These are phyloP conservation scores for Claviceps fusiformis DNA, from an alignment of 2,329 filamentous ascomycete genomes.

Conservation along the genomic window DNA sequence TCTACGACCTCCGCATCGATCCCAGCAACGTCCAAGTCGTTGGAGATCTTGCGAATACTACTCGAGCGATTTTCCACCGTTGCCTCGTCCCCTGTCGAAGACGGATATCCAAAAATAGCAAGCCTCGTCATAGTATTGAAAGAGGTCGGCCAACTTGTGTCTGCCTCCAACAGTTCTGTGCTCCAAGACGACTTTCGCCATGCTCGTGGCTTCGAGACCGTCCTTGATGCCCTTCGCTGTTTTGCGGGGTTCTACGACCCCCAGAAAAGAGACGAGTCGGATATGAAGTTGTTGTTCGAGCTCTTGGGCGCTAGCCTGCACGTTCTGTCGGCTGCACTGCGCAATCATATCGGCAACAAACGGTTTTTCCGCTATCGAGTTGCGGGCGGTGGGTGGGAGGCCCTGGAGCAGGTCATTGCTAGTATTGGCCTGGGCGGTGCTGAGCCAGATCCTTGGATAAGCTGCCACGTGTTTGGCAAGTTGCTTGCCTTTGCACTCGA, in stretches of 20 bases:
- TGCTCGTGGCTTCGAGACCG: constrained; percentile 60
- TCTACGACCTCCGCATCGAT: constrained; percentile 50
- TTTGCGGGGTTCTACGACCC: constrained; percentile 67
- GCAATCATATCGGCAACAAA: constrained; percentile 71
- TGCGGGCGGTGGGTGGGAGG: constrained; percentile 64
- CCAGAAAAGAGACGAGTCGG: constrained; percentile 43
- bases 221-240: constrained; percentile 55
- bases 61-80: constrained; percentile 31
- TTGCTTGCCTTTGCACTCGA: constrained; percentile 70
- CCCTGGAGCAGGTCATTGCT: constrained; percentile 58
- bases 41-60: constrained; percentile 42
- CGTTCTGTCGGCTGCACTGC: constrained; percentile 61
- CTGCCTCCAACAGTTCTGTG: constrained; percentile 32
- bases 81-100: constrained; percentile 18
- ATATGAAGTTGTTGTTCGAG: constrained; percentile 52
- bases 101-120: constrained; percentile 34
- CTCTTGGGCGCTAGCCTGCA: constrained; percentile 59
- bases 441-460: constrained; percentile 54
- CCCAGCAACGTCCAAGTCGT: constrained; percentile 44
- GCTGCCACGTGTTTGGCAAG: constrained; percentile 66
- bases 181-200: constrained; percentile 73
- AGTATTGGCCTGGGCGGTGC: constrained; percentile 51
- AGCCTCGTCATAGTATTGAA: constrained; percentile 43
- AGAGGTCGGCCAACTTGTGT: constrained; percentile 51
- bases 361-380: constrained; percentile 72